These are phyloP conservation scores for Penicillium roqueforti DNA, from an alignment of 495 filamentous ascomycete species.

Conservation along the genomic window DNA sequence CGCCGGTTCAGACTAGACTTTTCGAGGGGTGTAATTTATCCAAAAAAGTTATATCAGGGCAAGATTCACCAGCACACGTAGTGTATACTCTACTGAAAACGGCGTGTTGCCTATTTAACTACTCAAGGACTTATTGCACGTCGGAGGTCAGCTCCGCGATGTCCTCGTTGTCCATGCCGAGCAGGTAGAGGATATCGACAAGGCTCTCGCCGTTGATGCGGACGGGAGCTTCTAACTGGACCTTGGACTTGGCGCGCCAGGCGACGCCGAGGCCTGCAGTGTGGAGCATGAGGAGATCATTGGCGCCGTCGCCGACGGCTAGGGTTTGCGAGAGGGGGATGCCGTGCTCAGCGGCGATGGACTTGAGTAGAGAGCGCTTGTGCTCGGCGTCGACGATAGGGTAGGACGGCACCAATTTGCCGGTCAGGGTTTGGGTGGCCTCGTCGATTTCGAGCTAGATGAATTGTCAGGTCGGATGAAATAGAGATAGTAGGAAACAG, in stretches of 20 bases:
- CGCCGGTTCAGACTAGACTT: neutral
- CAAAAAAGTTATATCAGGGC: neutral
- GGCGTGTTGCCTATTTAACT: neutral
- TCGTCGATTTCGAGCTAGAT: constrained; percentile 61
- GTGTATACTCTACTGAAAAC: neutral
- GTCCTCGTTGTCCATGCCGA: constrained; percentile 71
- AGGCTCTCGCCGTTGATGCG: constrained; percentile 77
- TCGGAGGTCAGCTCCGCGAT: constrained; percentile 44
- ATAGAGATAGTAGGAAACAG: neutral
- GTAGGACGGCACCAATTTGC: constrained; percentile 62
- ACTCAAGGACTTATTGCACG: constrained; percentile 11
- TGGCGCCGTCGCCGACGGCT: constrained; percentile 90
- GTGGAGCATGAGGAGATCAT: constrained; percentile 89
- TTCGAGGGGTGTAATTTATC: constrained; percentile 4
- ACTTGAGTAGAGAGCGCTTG: constrained; percentile 70
- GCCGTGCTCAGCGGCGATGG: constrained; percentile 69
- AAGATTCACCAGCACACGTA: neutral
- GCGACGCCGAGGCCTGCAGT: constrained; percentile 86
- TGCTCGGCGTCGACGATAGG: constrained; percentile 77
- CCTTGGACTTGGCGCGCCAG: constrained; percentile 87
- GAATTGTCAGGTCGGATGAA: constrained; percentile 3
- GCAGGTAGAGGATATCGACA: constrained; percentile 75
- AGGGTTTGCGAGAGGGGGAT: constrained; percentile 73
- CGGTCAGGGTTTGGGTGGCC: constrained; percentile 66
- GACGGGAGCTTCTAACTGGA: constrained; percentile 80